Evolutionary conservation across 768 basidiomycete genomes (phyloP), one percentile per base, ranked within the genome.

Genomic region (Rhodotorula kratochvilovae): DNA sequence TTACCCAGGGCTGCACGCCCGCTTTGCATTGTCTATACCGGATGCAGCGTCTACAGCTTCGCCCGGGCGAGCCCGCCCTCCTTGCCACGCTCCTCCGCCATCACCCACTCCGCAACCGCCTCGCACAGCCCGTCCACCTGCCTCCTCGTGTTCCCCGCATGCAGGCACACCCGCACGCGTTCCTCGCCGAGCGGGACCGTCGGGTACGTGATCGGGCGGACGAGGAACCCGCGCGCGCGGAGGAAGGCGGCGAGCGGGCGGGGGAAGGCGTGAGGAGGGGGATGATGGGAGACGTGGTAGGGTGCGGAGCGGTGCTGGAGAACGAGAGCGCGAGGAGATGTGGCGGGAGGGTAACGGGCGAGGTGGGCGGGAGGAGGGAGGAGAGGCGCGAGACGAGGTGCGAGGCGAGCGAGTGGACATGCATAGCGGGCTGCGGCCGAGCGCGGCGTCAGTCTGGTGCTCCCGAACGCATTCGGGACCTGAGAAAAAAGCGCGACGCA

Each of bases 101-200:
- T 29, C 29, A 60, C 54, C 82, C 82, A 83, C 36, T 75, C 73
- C 6, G 60, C 50, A 16, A 88, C 82, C 1, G 83, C 86, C 3
- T 78, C 67, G 0, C 86, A 83, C 29, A 96, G 81, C 23, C 80
- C 78, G 51, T 86, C 84, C 6, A 95, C 83, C 36, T 94, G 88
- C 50, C 81, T 83, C 5, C 76, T 68, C 43, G 87, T 86, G 77
- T 94, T 91, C 2, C 84, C 87, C 0, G 92, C 87, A 77, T 93
- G 90, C 36, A 97, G 77, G 79, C 94, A 97, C 29, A 97, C 85
- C 6, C 94, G 81, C 5, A 97, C 88, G 27, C 93, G 85, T 70
- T 93, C 89, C 69, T 85, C 85, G 16, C 91, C 92, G 64, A 87
- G 88, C 0, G 93, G 91, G 0, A 96, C 93, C 0, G 93, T 96